Evolutionary conservation across 2,329 filamentous ascomycete species (phyloP).

Genomic region (Hansfordia pulvinata): DNA sequence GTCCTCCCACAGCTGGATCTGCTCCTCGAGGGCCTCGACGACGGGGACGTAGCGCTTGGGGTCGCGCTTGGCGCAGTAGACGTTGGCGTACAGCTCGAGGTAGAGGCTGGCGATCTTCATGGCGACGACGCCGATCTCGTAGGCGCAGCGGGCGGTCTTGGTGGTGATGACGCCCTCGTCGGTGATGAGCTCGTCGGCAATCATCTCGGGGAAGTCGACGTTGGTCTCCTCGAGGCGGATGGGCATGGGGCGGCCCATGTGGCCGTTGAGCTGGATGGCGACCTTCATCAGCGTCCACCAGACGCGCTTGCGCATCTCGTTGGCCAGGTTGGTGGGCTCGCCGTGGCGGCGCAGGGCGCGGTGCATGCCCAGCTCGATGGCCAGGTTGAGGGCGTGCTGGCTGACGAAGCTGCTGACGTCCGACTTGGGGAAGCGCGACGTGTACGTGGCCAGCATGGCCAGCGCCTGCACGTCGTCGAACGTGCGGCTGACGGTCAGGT

Average conservation of each 20-base stretch:
- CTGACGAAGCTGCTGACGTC: conserved; percentile 59
- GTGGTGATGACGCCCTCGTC: conserved; percentile 48
- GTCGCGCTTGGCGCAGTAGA: conserved; percentile 58
- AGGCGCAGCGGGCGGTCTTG: conserved; percentile 46
- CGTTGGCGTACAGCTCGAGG: conserved; percentile 60
- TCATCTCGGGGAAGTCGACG: conserved; percentile 57
- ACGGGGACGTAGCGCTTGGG: conserved; percentile 48
- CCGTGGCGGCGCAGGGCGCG: conserved; percentile 43
- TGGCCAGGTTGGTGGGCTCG: conserved; percentile 41
- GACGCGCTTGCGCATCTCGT: conserved; percentile 63
- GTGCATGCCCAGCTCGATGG: conserved; percentile 65
- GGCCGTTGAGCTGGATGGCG: conserved; percentile 56
- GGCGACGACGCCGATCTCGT: conserved; percentile 50
- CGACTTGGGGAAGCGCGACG: conserved; percentile 68
- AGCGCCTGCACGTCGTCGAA: conserved; percentile 61
- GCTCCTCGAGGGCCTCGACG: conserved; percentile 51
- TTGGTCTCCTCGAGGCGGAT: conserved; percentile 65
- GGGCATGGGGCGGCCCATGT: conserved; percentile 65
- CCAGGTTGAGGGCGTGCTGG: conserved; percentile 50
- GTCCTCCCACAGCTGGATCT: conserved; percentile 48
- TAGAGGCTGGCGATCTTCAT: conserved; percentile 54
- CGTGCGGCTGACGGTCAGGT: conserved; percentile 47
- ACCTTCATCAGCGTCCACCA: conserved; percentile 64
- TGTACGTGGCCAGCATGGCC: conserved; percentile 56
- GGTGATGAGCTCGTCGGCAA: conserved; percentile 57